A percentile compares a stretch with the other conserved stretches of the same genome.
Conservation (phyloP, 73 alveolate genomes). For the Paramecium pentaurelia region DNA sequence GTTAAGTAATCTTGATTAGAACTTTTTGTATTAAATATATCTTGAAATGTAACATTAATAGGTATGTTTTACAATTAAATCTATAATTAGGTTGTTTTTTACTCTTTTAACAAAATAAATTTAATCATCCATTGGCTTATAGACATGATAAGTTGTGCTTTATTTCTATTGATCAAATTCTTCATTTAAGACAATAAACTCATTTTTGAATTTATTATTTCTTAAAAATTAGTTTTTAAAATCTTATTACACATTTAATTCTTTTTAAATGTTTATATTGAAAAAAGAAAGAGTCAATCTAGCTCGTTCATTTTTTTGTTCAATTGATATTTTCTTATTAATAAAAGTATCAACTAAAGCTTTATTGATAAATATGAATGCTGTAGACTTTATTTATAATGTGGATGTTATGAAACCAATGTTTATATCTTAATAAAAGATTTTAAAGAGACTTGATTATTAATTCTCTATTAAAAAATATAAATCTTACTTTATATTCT, state of each 20-base stretch:
- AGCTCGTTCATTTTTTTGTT: background rate
- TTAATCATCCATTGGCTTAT: constrained; percentile 26
- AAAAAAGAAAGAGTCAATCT: background rate
- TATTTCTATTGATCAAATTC: background rate
- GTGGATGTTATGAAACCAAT: constrained; percentile 1
- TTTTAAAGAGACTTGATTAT: background rate
- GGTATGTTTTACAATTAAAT: background rate
- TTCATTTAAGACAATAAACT: background rate
- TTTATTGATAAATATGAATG: background rate
- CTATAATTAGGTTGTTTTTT: background rate
- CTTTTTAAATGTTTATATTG: background rate
- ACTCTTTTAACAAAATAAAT: constrained; percentile 7
- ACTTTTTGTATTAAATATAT: background rate
- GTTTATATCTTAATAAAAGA: background rate
- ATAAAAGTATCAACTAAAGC: background rate
- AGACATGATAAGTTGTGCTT: background rate
- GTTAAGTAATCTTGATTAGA: background rate
- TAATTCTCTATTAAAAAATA: background rate
- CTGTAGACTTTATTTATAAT: background rate
- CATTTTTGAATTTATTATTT: background rate
- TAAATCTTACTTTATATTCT: background rate
- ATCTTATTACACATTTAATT: background rate
- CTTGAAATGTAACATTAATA: background rate
- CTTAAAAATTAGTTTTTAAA: background rate
- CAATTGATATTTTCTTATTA: background rate